These are phyloP conservation scores for California macrophylla DNA, from an alignment of 441 rosid genomes.

Conservation along the genomic window DNA sequence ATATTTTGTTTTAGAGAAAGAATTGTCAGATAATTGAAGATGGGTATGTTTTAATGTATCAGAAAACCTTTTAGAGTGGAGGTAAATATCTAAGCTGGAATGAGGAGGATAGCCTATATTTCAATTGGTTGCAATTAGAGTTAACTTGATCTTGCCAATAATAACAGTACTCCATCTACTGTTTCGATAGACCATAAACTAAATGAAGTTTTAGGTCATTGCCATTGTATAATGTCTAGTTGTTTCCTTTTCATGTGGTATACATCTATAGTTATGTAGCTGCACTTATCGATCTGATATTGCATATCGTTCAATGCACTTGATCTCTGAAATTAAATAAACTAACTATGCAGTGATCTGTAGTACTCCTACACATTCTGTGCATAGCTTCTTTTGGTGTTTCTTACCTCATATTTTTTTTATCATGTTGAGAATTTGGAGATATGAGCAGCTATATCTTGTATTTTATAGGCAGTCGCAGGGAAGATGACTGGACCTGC, in stretches of 20 bases:
- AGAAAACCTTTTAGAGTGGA: background rate
- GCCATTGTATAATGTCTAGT: no score
- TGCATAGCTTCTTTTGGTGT: background rate
- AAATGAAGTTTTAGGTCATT: background rate
- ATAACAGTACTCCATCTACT: background rate
- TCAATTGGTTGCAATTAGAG: background rate
- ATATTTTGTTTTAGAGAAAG: background rate
- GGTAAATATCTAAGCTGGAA: background rate
- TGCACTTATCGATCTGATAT: background rate
- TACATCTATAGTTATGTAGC: background rate
- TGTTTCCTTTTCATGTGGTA: background rate
- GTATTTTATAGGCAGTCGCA: slow-evolving; percentile 58
- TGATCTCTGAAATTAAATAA: background rate
- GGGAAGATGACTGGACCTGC: slow-evolving; percentile 99
- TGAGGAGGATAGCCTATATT: background rate
- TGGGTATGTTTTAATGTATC: background rate
- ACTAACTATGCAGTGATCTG: background rate
- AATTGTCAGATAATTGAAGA: background rate
- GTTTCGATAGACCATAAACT: background rate
- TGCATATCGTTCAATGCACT: background rate
- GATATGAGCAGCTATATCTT: background rate
- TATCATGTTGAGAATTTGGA: background rate
- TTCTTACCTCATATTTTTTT: background rate
- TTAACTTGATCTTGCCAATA: background rate
- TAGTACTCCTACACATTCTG: background rate